Evolutionary conservation across 2,329 filamentous ascomycete genomes (phyloP), one percentile per base, ranked within the genome.

Genomic region (Didymella glomerata): DNA sequence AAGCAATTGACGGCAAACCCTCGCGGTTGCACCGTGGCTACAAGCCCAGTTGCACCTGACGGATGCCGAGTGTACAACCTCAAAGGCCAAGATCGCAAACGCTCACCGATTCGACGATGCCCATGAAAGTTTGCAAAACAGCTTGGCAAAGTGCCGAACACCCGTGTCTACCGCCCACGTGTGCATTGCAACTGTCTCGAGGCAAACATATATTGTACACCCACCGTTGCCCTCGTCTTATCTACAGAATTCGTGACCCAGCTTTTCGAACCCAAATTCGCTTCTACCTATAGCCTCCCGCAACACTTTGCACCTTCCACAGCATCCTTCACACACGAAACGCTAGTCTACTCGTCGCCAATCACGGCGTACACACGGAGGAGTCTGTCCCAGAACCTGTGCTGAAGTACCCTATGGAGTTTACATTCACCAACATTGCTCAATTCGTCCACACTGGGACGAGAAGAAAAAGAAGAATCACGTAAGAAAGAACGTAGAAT

Each of bases 301-400:
- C 9, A 30, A n/a, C 13, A 32, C 28, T 18, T 24, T 4, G 9
- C 10, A 22, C 6, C 10, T n/a, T 13, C 22, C 32, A 10, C 38
- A 18, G 24, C 16, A 5, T 16, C 22, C 9, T 16, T 16, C 6
- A 20, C 18, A 41, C 59, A 48, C 44, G 40, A 22, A 8, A 20
- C 30, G 20, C 14, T 28, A 54, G 34, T 20, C 27, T 10, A 51
- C 48, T 42, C 61, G 14, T 65, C 57, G 68, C 68, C 68, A 70
- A 68, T 62, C 65, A 68, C 66, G 68, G 68, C 68, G 57, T 65
- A 52, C 61, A 57, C 30, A 49, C 54, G 68, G 68, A 69, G 68
- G 67, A 70, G 68, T 69, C 68, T 70, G 68, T 64, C 64, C 68
- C 68, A 65, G 44, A 64, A 63, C 68, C 67, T 41, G 63, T 69